These are phyloP conservation scores for Alternaria viburni DNA, from an alignment of 2,329 filamentous ascomycete species.

Conservation along the genomic window DNA sequence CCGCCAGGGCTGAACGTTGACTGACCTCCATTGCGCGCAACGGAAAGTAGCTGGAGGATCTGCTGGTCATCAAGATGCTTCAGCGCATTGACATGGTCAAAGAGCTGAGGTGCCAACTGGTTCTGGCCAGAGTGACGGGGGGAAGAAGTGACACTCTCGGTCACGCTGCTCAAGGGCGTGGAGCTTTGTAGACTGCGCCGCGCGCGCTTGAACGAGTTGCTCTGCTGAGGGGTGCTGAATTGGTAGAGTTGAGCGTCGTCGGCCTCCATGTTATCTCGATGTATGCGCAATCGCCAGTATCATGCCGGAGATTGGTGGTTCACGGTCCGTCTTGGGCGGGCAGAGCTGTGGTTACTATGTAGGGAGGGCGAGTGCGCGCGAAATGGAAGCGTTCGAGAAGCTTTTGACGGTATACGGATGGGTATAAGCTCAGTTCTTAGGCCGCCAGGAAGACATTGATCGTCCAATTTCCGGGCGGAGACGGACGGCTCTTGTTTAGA, in stretches of 20 bases:
- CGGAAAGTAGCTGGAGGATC: conserved; percentile 46
- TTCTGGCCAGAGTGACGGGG: conserved; percentile 43
- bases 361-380: conserved; percentile 34
- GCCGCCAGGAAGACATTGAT: conserved; percentile 49
- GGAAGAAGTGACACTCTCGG: conserved; percentile 46
- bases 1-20: conserved; percentile 13
- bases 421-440: conserved; percentile 42
- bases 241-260: conserved; percentile 47
- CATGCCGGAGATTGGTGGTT: conserved; percentile 46
- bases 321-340: conserved; percentile 39
- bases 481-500: conserved; percentile 49
- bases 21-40: conserved; percentile 48
- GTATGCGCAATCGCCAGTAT: conserved; percentile 37
- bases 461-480: conserved; percentile 49
- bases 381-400: conserved; percentile 45
- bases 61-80: conserved; percentile 50
- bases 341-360: conserved; percentile 33
- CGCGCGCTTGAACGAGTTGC: conserved; percentile 46
- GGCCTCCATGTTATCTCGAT: conserved; percentile 46
- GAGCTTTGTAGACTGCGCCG: conserved; percentile 47
- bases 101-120: conserved; percentile 45
- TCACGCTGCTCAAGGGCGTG: conserved; percentile 45
- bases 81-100: conserved; percentile 49
- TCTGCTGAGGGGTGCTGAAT: conserved; percentile 44
- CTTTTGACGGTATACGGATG: conserved; percentile 42